Evolutionary conservation across 208 protist genomes (phyloP).

Genomic region (Wallacemonas sp.): DNA sequence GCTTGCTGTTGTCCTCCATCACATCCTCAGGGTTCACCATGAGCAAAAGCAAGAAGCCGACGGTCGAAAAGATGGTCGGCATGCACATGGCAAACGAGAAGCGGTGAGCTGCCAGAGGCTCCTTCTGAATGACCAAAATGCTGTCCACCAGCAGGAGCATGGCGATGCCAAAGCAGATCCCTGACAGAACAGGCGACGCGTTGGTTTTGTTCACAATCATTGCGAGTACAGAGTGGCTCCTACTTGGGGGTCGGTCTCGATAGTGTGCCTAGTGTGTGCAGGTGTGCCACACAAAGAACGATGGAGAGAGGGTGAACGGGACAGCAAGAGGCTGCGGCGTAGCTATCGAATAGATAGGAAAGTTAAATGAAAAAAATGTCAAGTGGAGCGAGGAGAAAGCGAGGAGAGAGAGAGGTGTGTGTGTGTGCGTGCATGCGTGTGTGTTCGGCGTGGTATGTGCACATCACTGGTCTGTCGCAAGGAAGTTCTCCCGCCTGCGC

Average conservation of each 20-base stretch:
- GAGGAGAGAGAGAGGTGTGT: no score
- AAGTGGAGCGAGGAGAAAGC: no score
- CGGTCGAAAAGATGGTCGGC: conserved; percentile 67
- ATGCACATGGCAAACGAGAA: conserved; percentile 59
- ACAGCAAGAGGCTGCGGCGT: background rate
- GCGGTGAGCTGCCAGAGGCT: conserved; percentile 34
- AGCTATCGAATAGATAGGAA: no score
- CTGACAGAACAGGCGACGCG: conserved; percentile 43
- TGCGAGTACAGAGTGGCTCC: no score
- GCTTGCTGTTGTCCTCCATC: conserved; percentile 47
- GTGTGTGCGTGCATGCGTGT: no score
- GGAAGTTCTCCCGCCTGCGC: no score
- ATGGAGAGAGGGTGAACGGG: background rate
- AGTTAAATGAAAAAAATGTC: no score
- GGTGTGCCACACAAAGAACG: background rate
- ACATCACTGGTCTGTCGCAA: no score
- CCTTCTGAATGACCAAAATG: conserved; percentile 47
- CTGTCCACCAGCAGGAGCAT: conserved; percentile 59
- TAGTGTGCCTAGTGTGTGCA: no score
- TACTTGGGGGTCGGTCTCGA: no score
- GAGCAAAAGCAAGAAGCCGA: conserved; percentile 65
- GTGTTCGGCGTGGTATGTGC: no score
- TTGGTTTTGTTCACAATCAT: conserved; percentile 18
- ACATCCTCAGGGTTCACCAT: conserved; percentile 61
- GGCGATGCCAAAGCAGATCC: conserved; percentile 58